Base-by-base conservation (phyloP, 129 eudicot genomes). In the Lactuca sativa region DNA sequence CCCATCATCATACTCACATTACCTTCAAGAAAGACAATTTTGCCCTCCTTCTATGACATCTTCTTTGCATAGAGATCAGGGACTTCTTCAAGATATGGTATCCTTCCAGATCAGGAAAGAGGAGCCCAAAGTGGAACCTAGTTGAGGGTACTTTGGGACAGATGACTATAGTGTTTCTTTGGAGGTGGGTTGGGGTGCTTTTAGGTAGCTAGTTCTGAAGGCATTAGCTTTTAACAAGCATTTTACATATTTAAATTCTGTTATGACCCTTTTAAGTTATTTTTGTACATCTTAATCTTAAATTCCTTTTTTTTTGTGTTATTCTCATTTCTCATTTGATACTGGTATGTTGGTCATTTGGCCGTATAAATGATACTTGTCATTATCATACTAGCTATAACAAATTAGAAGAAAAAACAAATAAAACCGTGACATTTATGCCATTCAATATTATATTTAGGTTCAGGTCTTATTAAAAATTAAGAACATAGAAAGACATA, bases 21-120 rank as follows among this genome's bases (percentile, higher is more conserved):
- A 75, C 54, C 72, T 51, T 40, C 74, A 67, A 69, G 82, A 77
- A 48, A 68, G 59, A 63, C 68, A 64, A 1, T 43, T 60, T 41
- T 74, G 38, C 74, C 59, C 79, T 17, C 41, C 80, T 6, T 31
- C 66, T 30, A 43, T 47, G 52, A 8, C 78, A 52, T 17, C 72
- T 21, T 67, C 78, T 60, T 67, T 81, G 81, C 54, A 54, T 7
- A 82, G 77, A 59, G 95, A 91, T 78, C 77, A 85, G 53, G 97
- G 97, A 6, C 95, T 91, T 76, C 92, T 88, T 57, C 90, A 91
- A 69, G 97, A 91, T 64, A 91, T 91, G 83, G 71, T 91, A 57
- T 81, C 86, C 13, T 80, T 85, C 14, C 81, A 75, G 65, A 74
- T 82, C 75, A 72, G 55, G 17, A 83, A 80, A 44, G 91, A 78